A percentile compares a stretch with the other conserved stretches of the same genome.
Evolutionary conservation across 2,329 filamentous ascomycete genomes (phyloP).

Genomic region (Neonectria ditissima): DNA sequence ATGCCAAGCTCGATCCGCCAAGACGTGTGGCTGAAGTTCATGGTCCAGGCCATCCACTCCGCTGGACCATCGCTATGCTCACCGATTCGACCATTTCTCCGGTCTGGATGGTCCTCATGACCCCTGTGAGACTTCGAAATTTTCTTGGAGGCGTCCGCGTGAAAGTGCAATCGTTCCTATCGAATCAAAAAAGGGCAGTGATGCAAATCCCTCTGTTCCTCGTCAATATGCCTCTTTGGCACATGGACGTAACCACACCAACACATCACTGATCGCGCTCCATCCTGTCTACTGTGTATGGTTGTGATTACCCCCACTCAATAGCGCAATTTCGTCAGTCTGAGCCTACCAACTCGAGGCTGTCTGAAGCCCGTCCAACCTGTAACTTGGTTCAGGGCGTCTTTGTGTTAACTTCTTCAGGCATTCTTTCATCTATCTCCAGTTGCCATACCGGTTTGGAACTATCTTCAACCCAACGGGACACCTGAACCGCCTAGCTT

Average conservation of each 20-base stretch:
- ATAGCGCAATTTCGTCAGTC: conserved; percentile 16
- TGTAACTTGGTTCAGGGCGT: neutral
- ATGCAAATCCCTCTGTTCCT: conserved; percentile 1
- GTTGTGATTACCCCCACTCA: conserved; percentile 27
- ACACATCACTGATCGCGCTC: conserved; percentile 3
- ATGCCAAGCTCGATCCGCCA: conserved; percentile 10
- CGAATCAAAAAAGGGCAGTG: neutral
- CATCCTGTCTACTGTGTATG: neutral
- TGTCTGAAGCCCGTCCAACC: neutral
- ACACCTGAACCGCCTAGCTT: neutral
- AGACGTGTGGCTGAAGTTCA: conserved; percentile 5
- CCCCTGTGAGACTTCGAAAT: neutral
- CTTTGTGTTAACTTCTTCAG: neutral
- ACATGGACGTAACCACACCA: conserved; percentile 9
- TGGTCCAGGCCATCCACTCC: conserved; percentile 16
- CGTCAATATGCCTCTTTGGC: neutral
- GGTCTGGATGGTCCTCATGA: neutral
- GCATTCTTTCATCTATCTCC: neutral
- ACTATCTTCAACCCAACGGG: neutral
- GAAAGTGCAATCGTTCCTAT: neutral
- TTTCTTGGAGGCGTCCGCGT: neutral
- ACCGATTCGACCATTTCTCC: conserved; percentile 7
- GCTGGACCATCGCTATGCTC: neutral
- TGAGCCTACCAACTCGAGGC: neutral
- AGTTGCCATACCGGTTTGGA: neutral